Evolutionary conservation across 345 rosid species (phyloP), one percentile per base, ranked within the genome.

Genomic region (Clausena lansium): DNA sequence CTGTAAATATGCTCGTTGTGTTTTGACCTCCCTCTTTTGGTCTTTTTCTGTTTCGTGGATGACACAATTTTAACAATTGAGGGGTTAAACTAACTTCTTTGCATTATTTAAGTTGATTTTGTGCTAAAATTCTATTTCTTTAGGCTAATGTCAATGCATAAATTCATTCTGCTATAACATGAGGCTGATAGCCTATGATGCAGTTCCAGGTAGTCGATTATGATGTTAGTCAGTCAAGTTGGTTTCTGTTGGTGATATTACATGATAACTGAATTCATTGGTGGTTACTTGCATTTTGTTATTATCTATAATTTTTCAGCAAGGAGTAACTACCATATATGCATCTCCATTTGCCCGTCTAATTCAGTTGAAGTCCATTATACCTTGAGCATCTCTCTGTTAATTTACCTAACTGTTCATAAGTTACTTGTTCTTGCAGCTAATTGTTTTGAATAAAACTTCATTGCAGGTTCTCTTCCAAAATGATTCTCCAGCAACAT

Each of bases 401-500:
- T 73, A 54, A 30, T 62, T 64, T 67, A 11, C 54, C 35, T 30
- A 10, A 10, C 45, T 59, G 45, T 41, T 41, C 10, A 24, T 17
- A 27, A 63, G 45, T 63, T 45, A 30, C 64, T 35, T 47, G 24
- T 14, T 67, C 50, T 45, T 45, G 50, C 50, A 45, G 11, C 50
- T 45, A 45, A 13, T 30, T 50, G 65, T 80, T 47, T 17, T 60
- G 25, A 73, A 63, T 36, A 22, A 39, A 20, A 71, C 36, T 79
- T 76, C 30, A 32, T 83, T 83, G 81, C 75, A 95, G 99, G 99
- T 97, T 70, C 94, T 97, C 54, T 97, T 97, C 86, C 98, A 97
- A 85, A 97, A 94, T 83, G 99, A 97, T 89, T 97, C 99, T 30
- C 93, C 98, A 45, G 97, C 94, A 30, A 97, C 98, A 50, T 87